Conservation (phyloP, 805 yeast species). For the Lipomyces japonicus region DNA sequence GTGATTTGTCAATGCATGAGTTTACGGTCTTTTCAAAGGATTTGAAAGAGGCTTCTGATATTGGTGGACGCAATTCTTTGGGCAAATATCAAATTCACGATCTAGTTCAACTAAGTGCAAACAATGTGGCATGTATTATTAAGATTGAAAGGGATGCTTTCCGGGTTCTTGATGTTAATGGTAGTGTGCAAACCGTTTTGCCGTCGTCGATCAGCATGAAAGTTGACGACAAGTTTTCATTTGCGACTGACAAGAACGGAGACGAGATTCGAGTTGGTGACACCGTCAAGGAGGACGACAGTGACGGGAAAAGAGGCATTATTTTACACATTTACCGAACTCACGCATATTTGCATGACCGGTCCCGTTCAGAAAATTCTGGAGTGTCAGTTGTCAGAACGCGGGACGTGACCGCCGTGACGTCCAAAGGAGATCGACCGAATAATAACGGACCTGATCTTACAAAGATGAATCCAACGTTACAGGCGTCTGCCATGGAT, state of each 20-base stretch:
- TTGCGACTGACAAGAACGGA: slow-evolving; percentile 84
- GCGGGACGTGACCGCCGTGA: slow-evolving; percentile 71
- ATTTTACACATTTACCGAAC: slow-evolving; percentile 83
- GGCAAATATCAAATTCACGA: slow-evolving; percentile 85
- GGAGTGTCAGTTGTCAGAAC: slow-evolving; percentile 86
- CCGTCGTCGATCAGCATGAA: slow-evolving; percentile 83
- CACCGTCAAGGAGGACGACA: slow-evolving; percentile 77
- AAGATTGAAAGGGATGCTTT: slow-evolving; percentile 86
- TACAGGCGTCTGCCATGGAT: slow-evolving; percentile 44
- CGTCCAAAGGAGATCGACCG: slow-evolving; percentile 72
- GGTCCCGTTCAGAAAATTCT: slow-evolving; percentile 73
- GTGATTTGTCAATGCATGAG: slow-evolving; percentile 85
- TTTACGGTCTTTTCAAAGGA: slow-evolving; percentile 90
- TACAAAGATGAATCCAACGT: slow-evolving; percentile 80
- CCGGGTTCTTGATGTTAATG: slow-evolving; percentile 76
- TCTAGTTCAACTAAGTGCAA: slow-evolving; percentile 80
- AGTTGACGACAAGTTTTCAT: slow-evolving; percentile 63
- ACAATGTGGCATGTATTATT: slow-evolving; percentile 81
- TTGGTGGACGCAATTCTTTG: slow-evolving; percentile 56
- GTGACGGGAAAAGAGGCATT: slow-evolving; percentile 84
- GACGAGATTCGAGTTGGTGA: slow-evolving; percentile 85
- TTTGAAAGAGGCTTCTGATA: slow-evolving; percentile 85
- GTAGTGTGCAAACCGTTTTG: slow-evolving; percentile 63
- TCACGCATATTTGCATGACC: slow-evolving; percentile 72
- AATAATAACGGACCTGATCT: slow-evolving; percentile 43